phyloP scores from a whole-genome alignment of 2,329 filamentous ascomycete genomes.

The Penicillium sp. region DNA sequence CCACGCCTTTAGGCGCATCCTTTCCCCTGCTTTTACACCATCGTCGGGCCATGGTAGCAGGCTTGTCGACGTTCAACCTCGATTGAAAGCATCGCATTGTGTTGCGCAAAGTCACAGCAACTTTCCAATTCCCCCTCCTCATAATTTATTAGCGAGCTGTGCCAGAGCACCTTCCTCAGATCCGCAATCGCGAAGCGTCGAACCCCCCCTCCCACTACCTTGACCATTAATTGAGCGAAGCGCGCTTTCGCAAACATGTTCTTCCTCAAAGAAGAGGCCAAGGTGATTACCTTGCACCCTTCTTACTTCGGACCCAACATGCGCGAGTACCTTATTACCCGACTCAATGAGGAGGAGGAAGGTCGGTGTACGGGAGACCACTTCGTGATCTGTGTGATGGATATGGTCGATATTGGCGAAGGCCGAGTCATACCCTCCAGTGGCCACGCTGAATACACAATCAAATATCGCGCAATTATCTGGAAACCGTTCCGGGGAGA shows the following conservation, averaged over 20 bases:
- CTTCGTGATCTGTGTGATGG: conserved; percentile 98
- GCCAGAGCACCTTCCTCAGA: not conserved
- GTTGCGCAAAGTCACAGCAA: not conserved
- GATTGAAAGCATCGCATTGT: not conserved
- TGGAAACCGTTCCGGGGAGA: conserved; percentile 98
- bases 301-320: conserved; percentile 96
- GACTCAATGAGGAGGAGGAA: conserved; percentile 89
- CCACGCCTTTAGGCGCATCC: not conserved
- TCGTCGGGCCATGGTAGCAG: conserved; percentile 13
- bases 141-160: not conserved
- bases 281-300: conserved; percentile 90
- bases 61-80: conserved; percentile 1
- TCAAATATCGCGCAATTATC: conserved; percentile 92
- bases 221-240: not conserved
- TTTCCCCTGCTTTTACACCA: not conserved
- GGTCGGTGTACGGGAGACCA: conserved; percentile 93
- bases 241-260: conserved; percentile 67
- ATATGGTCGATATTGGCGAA: conserved; percentile 91
- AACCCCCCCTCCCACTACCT: not conserved
- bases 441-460: conserved; percentile 89
- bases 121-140: not conserved
- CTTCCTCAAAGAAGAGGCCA: conserved; percentile 96
- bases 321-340: conserved; percentile 84
- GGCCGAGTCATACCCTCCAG: conserved; percentile 89
- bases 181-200: not conserved